A percentile compares a stretch with the other conserved stretches of the same genome.
phyloP scores from a whole-genome alignment of 352 stramenopile species.

The Discostella stelligera region DNA sequence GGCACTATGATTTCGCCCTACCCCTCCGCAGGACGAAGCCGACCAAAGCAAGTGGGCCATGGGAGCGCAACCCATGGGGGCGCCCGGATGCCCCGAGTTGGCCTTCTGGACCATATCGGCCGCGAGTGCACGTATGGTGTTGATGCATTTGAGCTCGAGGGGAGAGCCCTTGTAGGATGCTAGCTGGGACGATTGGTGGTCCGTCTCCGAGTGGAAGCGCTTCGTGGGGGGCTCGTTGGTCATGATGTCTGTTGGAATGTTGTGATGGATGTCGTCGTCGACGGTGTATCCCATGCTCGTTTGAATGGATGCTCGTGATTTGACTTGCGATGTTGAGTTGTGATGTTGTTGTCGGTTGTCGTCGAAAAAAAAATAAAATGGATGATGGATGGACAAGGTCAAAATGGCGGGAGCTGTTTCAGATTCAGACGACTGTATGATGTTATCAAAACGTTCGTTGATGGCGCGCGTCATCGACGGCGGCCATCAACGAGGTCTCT shows the following conservation, averaged over 20 bases:
- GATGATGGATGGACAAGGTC: too few species aligned
- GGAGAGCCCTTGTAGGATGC: conserved; percentile 35
- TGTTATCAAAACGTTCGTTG: too few species aligned
- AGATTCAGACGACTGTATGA: too few species aligned
- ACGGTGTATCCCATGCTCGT: neutral
- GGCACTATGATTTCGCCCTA: conserved; percentile 85
- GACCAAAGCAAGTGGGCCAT: conserved; percentile 97
- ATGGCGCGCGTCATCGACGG: too few species aligned
- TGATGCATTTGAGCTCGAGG: conserved; percentile 89
- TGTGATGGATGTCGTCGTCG: neutral
- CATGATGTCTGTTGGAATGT: neutral
- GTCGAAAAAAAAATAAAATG: too few species aligned
- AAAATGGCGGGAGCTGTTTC: too few species aligned
- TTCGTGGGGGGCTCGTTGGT: conserved; percentile 36
- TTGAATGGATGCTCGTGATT: neutral
- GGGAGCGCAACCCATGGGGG: conserved; percentile 97
- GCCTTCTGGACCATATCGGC: conserved; percentile 96
- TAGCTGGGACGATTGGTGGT: conserved; percentile 36
- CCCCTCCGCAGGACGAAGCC: conserved; percentile 66
- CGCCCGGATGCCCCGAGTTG: conserved; percentile 96
- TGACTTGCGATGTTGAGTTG: too few species aligned
- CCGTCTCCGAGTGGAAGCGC: conserved; percentile 16
- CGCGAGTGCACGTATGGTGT: conserved; percentile 95
- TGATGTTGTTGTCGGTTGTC: too few species aligned
- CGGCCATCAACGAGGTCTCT: too few species aligned